A percentile compares a stretch with the other conserved stretches of the same genome.
These are phyloP conservation scores for Antarctomyces pellizariae DNA, from an alignment of 495 filamentous ascomycete species.

Conservation along the genomic window DNA sequence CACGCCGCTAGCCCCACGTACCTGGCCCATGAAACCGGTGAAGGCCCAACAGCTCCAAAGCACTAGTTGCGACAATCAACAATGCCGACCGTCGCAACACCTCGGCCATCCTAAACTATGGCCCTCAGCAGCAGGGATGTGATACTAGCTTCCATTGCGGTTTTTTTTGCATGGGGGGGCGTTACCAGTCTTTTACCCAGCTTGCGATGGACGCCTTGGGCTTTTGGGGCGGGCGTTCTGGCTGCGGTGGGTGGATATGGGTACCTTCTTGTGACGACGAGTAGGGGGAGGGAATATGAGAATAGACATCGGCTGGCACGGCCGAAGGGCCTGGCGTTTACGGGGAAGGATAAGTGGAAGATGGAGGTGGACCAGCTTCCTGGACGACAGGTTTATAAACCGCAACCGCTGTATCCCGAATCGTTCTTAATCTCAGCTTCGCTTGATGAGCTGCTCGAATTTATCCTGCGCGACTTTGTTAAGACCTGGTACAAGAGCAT, in stretches of 20 bases:
- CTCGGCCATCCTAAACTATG: slow-evolving; percentile 30
- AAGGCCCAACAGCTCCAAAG: too few relatives aligned
- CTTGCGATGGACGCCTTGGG: slow-evolving; percentile 59
- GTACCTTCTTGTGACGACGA: slow-evolving; percentile 35
- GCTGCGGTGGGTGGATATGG: slow-evolving; percentile 26
- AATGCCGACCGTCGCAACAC: slow-evolving; percentile 9
- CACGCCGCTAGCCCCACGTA: too few relatives aligned
- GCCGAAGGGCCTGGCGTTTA: slow-evolving; percentile 33
- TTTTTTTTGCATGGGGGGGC: slow-evolving; percentile 71
- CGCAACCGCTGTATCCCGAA: slow-evolving; percentile 44
- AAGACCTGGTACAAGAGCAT: slow-evolving; percentile 75
- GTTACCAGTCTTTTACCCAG: slow-evolving; percentile 55
- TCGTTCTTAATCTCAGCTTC: slow-evolving; percentile 60
- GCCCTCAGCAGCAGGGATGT: slow-evolving; percentile 56
- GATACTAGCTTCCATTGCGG: slow-evolving; percentile 38
- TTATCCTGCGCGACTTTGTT: slow-evolving; percentile 68
- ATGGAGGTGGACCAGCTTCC: slow-evolving; percentile 39
- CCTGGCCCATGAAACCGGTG: too few relatives aligned
- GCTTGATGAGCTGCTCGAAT: slow-evolving; percentile 55
- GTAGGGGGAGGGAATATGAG: slow-evolving; percentile 24
- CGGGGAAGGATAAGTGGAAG: slow-evolving; percentile 38
- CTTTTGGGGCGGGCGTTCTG: slow-evolving; percentile 42
- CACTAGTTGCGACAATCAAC: too few relatives aligned
- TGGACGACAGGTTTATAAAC: slow-evolving; percentile 22
- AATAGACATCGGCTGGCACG: slow-evolving; percentile 16